Base-by-base conservation (phyloP, 108 stramenopile genomes). In the Cylindrotheca closterium region DNA sequence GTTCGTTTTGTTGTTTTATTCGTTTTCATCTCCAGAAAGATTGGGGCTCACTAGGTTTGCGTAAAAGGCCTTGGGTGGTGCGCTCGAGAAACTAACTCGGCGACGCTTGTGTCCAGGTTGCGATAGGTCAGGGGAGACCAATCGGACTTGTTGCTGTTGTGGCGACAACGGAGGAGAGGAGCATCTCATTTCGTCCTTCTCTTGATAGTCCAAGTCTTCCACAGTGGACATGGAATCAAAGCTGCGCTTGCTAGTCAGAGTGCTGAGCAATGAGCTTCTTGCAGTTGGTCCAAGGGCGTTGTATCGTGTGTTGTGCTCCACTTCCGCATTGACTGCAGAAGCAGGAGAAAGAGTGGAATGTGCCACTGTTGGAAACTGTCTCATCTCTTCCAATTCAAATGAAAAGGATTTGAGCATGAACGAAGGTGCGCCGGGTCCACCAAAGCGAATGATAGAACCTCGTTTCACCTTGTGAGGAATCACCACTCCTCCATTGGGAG, bases 401-500 rank as follows among this genome's bases (percentile, higher is more conserved):
- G 85, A 53, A 55, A 88, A 88, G 22, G 83, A 84, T 58, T 86
- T 85, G 27, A 92, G 70, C 31, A 92, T 74, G 61, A 87, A 92
- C 4, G 83, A 75, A 23, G 90, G 90, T 0, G 87, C 90, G 24
- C 87, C 90, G 4, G 85, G 79, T 1, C 90, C 90, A 29, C 90
- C 90, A 45, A 92, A 92, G 18, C 90, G 83, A 70, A 92, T 76
- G 32, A 92, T 74, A 21, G 83, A 77, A 31, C 90, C 90, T 73
- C 79, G 62, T 47, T 75, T 60, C 31, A 92, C 84, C 60, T 79
- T 79, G 46, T 83, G 69, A 12, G 90, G 90, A 28, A 83, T 56
- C 47, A 85, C 78, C 12, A 81, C 62, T 21, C 84, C 82, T 8
- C 71, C 71, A 19, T 67, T 61, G 2, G 70, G 65, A 4, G 86